Evolutionary conservation across 495 filamentous ascomycete species (phyloP), one percentile per base, ranked within the genome.

Genomic region (Bacidia rubella): DNA sequence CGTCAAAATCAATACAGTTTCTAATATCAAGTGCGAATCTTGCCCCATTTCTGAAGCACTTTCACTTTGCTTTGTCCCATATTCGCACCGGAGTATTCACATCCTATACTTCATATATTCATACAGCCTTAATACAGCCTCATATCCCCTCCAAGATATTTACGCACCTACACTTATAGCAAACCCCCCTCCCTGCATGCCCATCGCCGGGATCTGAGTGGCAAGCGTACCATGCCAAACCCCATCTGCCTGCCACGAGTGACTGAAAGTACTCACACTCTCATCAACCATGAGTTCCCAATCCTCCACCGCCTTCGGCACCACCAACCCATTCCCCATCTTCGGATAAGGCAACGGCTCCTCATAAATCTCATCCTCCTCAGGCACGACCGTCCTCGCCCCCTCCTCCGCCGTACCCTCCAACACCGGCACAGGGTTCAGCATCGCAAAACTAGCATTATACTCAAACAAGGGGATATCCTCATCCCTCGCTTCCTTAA

Each of bases 291-390:
- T 45, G 15, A 76, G 66, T 39, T 67, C 63, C 24, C 72, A 55
- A 54, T 74, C 72, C 2, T 64, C 62, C 0, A 57, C 54, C 41
- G 65, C 29, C 15, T 35, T 35, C 5, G 71, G 59, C 1, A 70
- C 60, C 4, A 55, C 49, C 23, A 75, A 65, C 5, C 73, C 74
- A 54, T 75, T 75, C 2, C 83, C 85, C 12, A 79, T 67, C 57
- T 77, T 76, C 1, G 85, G 83, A 68, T 86, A 86, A 9, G 80
- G 66, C 20, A 79, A 70, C 40, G 76, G 77, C 35, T 76, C 73
- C 20, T 64, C 43, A 35, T 67, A 63, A 27, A 68, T 54, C 46
- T 69, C 65, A 12, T 69, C 69, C 9, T 65, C 65, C 0, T 67
- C 65, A 0, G 63, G 63, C 11, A 62, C 64, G 9, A 27, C n/a